Base-by-base conservation (phyloP, 1,139 yeast species). In the Kluyveromyces sp. region DNA sequence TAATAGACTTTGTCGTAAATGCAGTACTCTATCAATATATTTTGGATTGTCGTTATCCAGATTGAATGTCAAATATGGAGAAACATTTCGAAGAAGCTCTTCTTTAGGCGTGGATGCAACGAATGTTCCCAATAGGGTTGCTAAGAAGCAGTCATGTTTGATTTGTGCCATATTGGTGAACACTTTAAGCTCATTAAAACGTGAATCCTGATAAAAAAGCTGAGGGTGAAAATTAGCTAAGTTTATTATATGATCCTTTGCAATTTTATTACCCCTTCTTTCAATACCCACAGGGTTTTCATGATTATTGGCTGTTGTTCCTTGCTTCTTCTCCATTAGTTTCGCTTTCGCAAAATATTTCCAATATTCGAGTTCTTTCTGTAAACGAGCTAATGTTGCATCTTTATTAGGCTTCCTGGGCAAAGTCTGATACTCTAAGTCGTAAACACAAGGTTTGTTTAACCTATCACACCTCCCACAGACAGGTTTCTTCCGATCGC, bases 381-480 rank as follows among this genome's bases (percentile, higher is more conserved):
- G 58, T 39, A 64, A 41, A 36, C 64, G 54, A 33, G 56, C 46
- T 7, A 64, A 59, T 10, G 53, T 50, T 6, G 65, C 59, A 42
- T 60, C 65, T 45, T 61, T 61, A 38, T 58, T 58, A 2, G 63
- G 59, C 42, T 56, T 56, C 41, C 56, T 62, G 4, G 67, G 67
- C 25, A 58, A 54, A 7, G 47, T 35, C 48, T 64, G 67, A n/a
- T 48, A 51, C 28, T 57, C 60, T 4, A 60, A 53, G 44, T 63
- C 67, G 49, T 64, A 64, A 4, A 59, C 45, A 49, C 68, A 64
- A 3, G 45, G 37, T 21, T 59, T 44, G n/a, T 53, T 57, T 26
- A 55, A 53, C 39, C 57, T 55, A 5, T 47, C 45, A 45, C 68
- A 64, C 30, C 66, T 49, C 4, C 55, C 44, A 46, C 68, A 64